phyloP scores from a whole-genome alignment of 2,329 filamentous ascomycete genomes.

The Ophiostoma pallidulum region DNA sequence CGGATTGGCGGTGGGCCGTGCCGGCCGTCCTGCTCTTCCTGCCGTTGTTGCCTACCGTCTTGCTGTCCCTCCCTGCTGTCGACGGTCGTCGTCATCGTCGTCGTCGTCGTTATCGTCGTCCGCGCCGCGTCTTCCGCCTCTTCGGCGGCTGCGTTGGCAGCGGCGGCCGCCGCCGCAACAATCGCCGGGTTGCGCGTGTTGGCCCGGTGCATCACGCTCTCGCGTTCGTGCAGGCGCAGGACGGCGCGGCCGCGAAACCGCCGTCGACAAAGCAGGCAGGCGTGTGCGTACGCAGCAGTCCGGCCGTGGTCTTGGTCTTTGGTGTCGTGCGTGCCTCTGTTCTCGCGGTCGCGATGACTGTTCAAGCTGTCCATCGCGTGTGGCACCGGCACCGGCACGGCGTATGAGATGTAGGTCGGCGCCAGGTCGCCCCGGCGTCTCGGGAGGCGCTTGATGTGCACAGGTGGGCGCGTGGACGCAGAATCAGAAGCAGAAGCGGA shows the following conservation, averaged over 20 bases:
- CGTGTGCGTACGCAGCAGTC: no score
- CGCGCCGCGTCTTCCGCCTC: constrained; percentile 10
- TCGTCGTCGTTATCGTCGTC: not conserved
- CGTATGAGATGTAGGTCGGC: constrained; percentile 44
- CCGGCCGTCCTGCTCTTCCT: no score
- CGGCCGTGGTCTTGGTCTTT: no score
- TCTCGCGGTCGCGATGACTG: no score
- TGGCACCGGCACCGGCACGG: constrained; percentile 18
- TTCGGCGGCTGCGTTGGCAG: constrained; percentile 21
- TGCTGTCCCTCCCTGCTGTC: no score
- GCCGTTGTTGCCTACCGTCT: no score
- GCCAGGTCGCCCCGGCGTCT: constrained; percentile 23
- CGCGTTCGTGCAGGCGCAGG: constrained; percentile 35
- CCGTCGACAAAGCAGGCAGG: constrained; percentile 34
- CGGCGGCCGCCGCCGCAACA: constrained; percentile 22
- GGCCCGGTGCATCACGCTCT: constrained; percentile 33
- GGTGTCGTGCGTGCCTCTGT: no score
- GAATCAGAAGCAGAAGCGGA: no score
- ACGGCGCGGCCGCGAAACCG: constrained; percentile 31
- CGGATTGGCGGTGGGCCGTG: not conserved
- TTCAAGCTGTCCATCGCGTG: no score
- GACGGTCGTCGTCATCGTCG: no score
- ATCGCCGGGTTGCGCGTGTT: constrained; percentile 20
- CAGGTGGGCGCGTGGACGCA: not conserved
- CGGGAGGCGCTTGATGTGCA: constrained; percentile 19